phyloP scores from a whole-genome alignment of 768 basidiomycete species.

The Baorangia bicolor region DNA sequence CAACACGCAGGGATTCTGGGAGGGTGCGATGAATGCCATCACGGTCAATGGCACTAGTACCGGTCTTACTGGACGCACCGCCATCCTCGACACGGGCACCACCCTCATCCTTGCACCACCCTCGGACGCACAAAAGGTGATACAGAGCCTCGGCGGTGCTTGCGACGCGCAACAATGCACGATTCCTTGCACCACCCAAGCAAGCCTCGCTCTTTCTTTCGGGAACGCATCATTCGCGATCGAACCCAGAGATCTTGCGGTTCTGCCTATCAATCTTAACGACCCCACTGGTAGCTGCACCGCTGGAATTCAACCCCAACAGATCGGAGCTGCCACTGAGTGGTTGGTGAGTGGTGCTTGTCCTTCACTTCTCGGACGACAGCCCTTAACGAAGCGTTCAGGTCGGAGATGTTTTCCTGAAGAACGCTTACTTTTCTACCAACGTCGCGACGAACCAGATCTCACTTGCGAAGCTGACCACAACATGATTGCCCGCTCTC shows the following conservation, averaged over 20 bases:
- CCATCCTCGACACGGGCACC: conserved; percentile 59
- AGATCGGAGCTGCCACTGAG: conserved; percentile 54
- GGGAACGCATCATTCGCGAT: conserved; percentile 60
- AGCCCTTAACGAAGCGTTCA: conserved; percentile 3
- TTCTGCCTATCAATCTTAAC: conserved; percentile 52
- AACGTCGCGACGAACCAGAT: conserved; percentile 57
- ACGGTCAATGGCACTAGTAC: conserved; percentile 55
- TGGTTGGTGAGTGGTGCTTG: conserved; percentile 58
- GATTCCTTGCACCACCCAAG: conserved; percentile 62
- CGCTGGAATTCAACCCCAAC: conserved; percentile 66
- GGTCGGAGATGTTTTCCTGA: conserved; percentile 73
- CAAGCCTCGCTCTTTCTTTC: conserved; percentile 55
- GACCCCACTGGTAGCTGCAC: conserved; percentile 59
- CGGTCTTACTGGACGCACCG: conserved; percentile 59
- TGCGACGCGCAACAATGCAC: conserved; percentile 52
- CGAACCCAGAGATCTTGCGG: conserved; percentile 62
- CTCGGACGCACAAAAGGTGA: conserved; percentile 55
- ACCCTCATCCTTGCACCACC: conserved; percentile 43
- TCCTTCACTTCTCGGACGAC: not conserved
- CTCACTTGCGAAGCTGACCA: conserved; percentile 55
- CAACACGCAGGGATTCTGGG: conserved; percentile 77
- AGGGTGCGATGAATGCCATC: conserved; percentile 58
- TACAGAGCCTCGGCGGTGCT: conserved; percentile 56
- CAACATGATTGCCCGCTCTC: conserved; percentile 8
- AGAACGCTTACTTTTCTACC: conserved; percentile 74